These are phyloP conservation scores for Bifiguratus adelaidae DNA, from an alignment of 192 early-diverging fungal genomes.

Conservation along the genomic window DNA sequence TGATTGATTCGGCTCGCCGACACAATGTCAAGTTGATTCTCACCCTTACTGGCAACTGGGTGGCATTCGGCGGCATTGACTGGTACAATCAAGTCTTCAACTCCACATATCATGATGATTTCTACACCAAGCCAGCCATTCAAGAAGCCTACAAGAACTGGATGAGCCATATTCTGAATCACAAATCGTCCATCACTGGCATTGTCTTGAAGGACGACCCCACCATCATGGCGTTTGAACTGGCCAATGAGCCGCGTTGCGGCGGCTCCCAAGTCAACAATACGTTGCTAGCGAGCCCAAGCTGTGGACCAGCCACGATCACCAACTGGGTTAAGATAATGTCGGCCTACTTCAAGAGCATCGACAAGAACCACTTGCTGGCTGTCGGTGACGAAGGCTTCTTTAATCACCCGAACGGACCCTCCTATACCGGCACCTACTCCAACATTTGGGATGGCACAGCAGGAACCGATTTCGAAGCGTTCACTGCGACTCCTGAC, in stretches of 20 bases:
- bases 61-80: constrained; percentile 27
- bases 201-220: constrained; percentile 23
- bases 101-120: constrained; percentile 15
- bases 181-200: constrained; percentile 19
- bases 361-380: constrained; percentile 27
- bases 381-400: constrained; percentile 30
- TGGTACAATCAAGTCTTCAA: constrained; percentile 17
- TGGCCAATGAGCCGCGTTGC: constrained; percentile 25
- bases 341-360: constrained; percentile 15
- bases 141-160: constrained; percentile 18
- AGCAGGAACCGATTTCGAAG: constrained; percentile 20
- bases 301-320: constrained; percentile 15
- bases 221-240: constrained; percentile 19
- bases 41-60: constrained; percentile 23
- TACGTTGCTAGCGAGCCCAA: neutral
- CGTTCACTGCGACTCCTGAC: constrained; percentile 3
- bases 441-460: constrained; percentile 14
- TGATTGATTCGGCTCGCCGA: constrained; percentile 11
- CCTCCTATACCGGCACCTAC: constrained; percentile 1
- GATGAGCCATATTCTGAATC: constrained; percentile 16
- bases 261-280: constrained; percentile 3
- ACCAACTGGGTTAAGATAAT: constrained; percentile 21
- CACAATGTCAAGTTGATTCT: constrained; percentile 16
- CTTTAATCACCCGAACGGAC: constrained; percentile 5
- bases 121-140: constrained; percentile 17